Percentiles rank a stretch among this genome's conserved stretches.
phyloP scores from a whole-genome alignment of 2,329 filamentous ascomycete species.

The Claviceps monticola region DNA sequence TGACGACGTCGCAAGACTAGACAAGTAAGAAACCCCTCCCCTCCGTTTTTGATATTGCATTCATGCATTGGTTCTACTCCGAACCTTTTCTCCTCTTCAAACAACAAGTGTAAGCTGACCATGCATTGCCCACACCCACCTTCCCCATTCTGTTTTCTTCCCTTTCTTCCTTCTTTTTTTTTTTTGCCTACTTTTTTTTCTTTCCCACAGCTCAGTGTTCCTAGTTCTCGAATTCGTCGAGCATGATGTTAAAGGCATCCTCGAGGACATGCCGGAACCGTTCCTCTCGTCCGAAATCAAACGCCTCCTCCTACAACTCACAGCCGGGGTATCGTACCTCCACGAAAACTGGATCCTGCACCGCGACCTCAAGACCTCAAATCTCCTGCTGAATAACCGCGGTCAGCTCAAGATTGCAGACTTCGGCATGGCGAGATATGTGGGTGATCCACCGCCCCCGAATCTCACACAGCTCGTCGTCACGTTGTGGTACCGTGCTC shows the following conservation, averaged over 20 bases:
- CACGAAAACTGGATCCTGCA: slow-evolving; percentile 86
- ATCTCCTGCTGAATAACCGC: slow-evolving; percentile 88
- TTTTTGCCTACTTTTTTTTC: background rate
- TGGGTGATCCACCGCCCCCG: slow-evolving; percentile 60
- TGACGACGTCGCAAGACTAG: slow-evolving; percentile 37
- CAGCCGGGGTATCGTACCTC: slow-evolving; percentile 68
- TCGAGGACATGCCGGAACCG: slow-evolving; percentile 87
- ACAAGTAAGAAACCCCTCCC: slow-evolving; percentile 29
- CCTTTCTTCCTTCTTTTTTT: background rate
- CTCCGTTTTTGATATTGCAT: background rate
- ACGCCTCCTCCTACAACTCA: slow-evolving; percentile 72
- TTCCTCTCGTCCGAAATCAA: slow-evolving; percentile 91
- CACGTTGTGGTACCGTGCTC: slow-evolving; percentile 90
- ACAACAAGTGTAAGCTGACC: background rate
- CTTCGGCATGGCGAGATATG: slow-evolving; percentile 93
- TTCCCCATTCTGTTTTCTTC: background rate
- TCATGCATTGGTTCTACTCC: background rate
- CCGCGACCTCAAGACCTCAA: slow-evolving; percentile 86
- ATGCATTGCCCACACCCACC: no score
- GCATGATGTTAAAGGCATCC: slow-evolving; percentile 86
- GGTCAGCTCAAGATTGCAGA: slow-evolving; percentile 92
- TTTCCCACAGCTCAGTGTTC: slow-evolving; percentile 49
- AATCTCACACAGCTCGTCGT: slow-evolving; percentile 87
- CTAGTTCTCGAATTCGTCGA: slow-evolving; percentile 96
- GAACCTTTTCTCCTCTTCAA: no score